Evolutionary conservation across 805 yeast species (phyloP).

Genomic region (Priceomyces medius): DNA sequence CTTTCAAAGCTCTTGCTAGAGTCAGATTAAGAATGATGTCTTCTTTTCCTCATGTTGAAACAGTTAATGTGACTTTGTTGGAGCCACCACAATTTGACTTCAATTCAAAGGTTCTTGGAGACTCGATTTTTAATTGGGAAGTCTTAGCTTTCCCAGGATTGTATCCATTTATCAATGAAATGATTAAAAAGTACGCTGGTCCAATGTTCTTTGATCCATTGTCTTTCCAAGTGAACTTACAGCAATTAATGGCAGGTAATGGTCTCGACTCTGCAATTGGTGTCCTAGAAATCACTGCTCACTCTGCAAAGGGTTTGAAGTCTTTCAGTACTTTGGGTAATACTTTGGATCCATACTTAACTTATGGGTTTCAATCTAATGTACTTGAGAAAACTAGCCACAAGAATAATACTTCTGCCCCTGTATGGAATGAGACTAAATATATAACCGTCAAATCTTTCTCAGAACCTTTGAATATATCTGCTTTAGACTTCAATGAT

Average conservation of each 20-base stretch:
- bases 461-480: constrained; percentile 77
- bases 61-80: constrained; percentile 79
- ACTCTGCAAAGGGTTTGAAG: constrained; percentile 64
- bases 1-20: constrained; percentile 73
- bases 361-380: constrained; percentile 59
- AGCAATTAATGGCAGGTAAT: constrained; percentile 83
- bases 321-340: constrained; percentile 70
- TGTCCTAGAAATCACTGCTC: constrained; percentile 67
- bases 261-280: constrained; percentile 83
- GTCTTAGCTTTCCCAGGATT: constrained; percentile 85
- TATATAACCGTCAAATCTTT: constrained; percentile 69
- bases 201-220: constrained; percentile 87
- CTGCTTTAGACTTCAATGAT: constrained; percentile 74
- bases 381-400: constrained; percentile 68
- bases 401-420: constrained; percentile 64
- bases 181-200: constrained; percentile 84
- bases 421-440: constrained; percentile 82
- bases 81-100: constrained; percentile 91
- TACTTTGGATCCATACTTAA: constrained; percentile 87
- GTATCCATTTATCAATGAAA: constrained; percentile 74
- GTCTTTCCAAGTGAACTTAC: constrained; percentile 88
- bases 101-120: constrained; percentile 70
- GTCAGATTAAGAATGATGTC: constrained; percentile 87
- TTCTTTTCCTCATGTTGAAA: constrained; percentile 89
- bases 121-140: constrained; percentile 84